These are phyloP conservation scores for Fraxinus xanthoxyloides DNA, from an alignment of 305 asterid genomes.

Conservation along the genomic window DNA sequence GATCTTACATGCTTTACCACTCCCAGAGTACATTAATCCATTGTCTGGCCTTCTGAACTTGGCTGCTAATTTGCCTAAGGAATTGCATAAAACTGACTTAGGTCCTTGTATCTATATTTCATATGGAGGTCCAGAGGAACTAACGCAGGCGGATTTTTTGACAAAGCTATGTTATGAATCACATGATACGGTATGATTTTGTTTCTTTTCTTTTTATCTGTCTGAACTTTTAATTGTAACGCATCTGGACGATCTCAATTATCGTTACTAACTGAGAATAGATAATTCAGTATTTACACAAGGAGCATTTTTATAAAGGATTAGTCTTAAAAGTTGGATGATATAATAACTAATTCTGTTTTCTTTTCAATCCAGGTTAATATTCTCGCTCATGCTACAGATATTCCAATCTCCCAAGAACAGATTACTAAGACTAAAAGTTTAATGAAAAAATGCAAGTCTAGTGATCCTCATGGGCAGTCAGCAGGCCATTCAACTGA, in stretches of 20 bases:
- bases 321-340: constrained; percentile 2
- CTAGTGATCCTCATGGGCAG: constrained; percentile 42
- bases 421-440: constrained; percentile 57
- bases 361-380: constrained; percentile 69
- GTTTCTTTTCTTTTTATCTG: constrained; percentile 19
- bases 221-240: neutral
- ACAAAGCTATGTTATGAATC: constrained; percentile 74
- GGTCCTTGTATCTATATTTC: constrained; percentile 85
- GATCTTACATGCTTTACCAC: constrained; percentile 69
- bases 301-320: constrained; percentile 11
- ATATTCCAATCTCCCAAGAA: constrained; percentile 64
- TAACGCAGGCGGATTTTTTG: constrained; percentile 58
- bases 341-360: constrained; percentile 23
- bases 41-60: constrained; percentile 77
- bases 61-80: constrained; percentile 68
- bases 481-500: constrained; percentile 51
- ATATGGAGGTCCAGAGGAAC: constrained; percentile 76
- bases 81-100: constrained; percentile 52
- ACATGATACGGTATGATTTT: constrained; percentile 69
- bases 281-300: neutral
- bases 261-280: neutral
- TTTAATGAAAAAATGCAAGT: constrained; percentile 52
- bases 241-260: neutral
- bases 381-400: constrained; percentile 84
- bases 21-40: constrained; percentile 78